Percentiles rank a stretch among this genome's conserved stretches.
Conservation (phyloP, 495 filamentous ascomycete genomes). For the Aspergillus sclerotioniger region DNA sequence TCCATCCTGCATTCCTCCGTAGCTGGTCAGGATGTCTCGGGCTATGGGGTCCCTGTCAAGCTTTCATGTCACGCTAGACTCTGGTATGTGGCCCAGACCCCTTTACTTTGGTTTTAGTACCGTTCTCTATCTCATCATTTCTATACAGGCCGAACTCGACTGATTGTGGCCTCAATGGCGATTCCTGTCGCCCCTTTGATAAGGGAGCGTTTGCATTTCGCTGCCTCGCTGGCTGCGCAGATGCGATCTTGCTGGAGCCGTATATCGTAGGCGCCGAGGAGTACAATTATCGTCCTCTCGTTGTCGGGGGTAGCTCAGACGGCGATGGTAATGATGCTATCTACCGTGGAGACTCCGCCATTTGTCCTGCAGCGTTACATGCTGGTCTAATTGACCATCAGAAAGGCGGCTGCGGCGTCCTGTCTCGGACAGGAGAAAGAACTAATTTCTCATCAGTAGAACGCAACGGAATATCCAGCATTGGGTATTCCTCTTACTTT, state of each 20-base stretch:
- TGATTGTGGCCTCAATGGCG: constrained; percentile 69
- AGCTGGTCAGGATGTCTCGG: constrained; percentile 55
- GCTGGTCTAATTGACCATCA: constrained; percentile 63
- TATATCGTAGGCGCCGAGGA: constrained; percentile 67
- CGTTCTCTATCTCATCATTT: neutral
- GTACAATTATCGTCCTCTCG: constrained; percentile 60
- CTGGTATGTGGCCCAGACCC: constrained; percentile 39
- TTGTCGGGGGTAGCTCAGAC: constrained; percentile 65
- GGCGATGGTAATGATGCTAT: constrained; percentile 38
- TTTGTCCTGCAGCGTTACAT: constrained; percentile 74
- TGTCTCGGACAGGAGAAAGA: constrained; percentile 59
- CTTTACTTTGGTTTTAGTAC: neutral
- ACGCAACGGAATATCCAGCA: constrained; percentile 60
- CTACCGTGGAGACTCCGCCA: constrained; percentile 77
- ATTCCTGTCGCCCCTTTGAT: constrained; percentile 69
- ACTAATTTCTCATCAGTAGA: constrained; percentile 50
- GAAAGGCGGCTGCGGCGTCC: constrained; percentile 71
- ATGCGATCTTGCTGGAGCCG: constrained; percentile 63
- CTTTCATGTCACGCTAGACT: constrained; percentile 50
- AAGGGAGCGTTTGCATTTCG: constrained; percentile 65
- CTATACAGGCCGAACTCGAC: constrained; percentile 43
- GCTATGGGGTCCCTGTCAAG: constrained; percentile 58
- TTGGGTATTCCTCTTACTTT: constrained; percentile 66
- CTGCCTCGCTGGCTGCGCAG: constrained; percentile 68
- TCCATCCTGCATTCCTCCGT: constrained; percentile 59